Conservation (phyloP, 192 early-diverging fungal species). For the Podila minutissima region DNA sequence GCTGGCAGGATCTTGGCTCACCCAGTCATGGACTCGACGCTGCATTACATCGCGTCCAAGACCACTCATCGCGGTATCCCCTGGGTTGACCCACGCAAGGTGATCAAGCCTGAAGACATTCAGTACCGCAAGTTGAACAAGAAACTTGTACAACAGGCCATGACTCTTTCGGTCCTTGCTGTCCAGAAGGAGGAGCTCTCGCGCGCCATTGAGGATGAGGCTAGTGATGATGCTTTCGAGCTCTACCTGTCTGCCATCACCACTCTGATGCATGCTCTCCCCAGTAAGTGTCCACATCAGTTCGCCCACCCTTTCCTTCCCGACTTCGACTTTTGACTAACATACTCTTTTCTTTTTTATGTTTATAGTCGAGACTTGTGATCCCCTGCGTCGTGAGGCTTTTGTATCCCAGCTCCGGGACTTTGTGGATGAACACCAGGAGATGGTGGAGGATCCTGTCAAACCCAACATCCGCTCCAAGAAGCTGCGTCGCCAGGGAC, state of each 20-base stretch:
- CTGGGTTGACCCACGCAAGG: conserved; percentile 14
- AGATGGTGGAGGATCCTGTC: background rate
- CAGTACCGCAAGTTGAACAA: conserved; percentile 50
- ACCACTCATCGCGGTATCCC: conserved; percentile 34
- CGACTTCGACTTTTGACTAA: background rate
- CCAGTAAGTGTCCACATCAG: conserved; percentile 36
- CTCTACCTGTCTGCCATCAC: conserved; percentile 45
- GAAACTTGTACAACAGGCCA: conserved; percentile 46
- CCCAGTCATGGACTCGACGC: conserved; percentile 46
- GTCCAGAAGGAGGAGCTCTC: conserved; percentile 50
- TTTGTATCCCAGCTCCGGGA: conserved; percentile 25
- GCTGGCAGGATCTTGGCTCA: conserved; percentile 39
- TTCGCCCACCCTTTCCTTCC: background rate
- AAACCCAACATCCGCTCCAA: conserved; percentile 9
- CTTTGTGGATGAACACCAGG: conserved; percentile 22
- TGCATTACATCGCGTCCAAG: conserved; percentile 34
- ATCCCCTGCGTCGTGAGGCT: conserved; percentile 36
- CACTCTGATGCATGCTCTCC: conserved; percentile 43
- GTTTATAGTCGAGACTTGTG: conserved; percentile 43
- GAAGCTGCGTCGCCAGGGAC: conserved; percentile 17
- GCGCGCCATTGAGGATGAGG: conserved; percentile 44
- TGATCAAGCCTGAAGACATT: conserved; percentile 36
- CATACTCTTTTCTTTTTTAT: background rate
- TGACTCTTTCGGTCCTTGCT: conserved; percentile 51
- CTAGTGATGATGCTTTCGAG: conserved; percentile 51